A percentile compares a stretch with the other conserved stretches of the same genome.
Evolutionary conservation across 371 early-diverging fungal genomes (phyloP).

Genomic region (Blakeslea trispora): DNA sequence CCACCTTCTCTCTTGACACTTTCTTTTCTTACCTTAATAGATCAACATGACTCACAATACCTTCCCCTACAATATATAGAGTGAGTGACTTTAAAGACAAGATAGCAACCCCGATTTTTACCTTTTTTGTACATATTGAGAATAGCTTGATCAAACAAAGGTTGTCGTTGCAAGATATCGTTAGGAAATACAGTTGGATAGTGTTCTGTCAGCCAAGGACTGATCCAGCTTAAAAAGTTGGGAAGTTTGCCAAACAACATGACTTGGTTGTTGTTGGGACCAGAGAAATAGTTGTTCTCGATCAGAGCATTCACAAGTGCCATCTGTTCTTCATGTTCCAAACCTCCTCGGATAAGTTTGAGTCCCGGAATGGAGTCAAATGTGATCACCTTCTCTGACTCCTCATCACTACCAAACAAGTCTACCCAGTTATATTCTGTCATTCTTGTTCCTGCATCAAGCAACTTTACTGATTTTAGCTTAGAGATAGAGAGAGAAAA

Average conservation of each 20-base stretch:
- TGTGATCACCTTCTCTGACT: slow-evolving; percentile 8
- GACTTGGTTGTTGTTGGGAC: slow-evolving; percentile 32
- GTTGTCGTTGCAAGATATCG: slow-evolving; percentile 24
- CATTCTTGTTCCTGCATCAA: not conserved
- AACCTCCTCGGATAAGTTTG: slow-evolving; percentile 23
- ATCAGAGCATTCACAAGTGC: slow-evolving; percentile 28
- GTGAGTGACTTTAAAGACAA: slow-evolving; percentile 1
- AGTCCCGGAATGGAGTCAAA: slow-evolving; percentile 34
- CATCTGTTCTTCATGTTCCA: slow-evolving; percentile 43
- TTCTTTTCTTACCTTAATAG: slow-evolving; percentile 30
- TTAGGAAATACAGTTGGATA: slow-evolving; percentile 25
- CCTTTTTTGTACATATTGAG: slow-evolving; percentile 47
- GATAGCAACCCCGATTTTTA: slow-evolving; percentile 5
- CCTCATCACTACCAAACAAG: slow-evolving; percentile 44
- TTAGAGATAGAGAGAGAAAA: not conserved
- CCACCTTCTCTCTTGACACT: not conserved
- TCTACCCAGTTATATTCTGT: slow-evolving; percentile 34
- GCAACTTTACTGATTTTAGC: too few species aligned
- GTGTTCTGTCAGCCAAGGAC: slow-evolving; percentile 10
- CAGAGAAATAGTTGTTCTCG: slow-evolving; percentile 26
- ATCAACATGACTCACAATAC: slow-evolving; percentile 48
- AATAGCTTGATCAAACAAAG: slow-evolving; percentile 52
- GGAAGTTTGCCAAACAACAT: slow-evolving; percentile 50
- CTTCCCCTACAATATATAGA: slow-evolving; percentile 30
- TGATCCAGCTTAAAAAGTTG: slow-evolving; percentile 21